These are phyloP conservation scores for Aspergillus kassunensis DNA, from an alignment of 495 filamentous ascomycete genomes.

Conservation along the genomic window DNA sequence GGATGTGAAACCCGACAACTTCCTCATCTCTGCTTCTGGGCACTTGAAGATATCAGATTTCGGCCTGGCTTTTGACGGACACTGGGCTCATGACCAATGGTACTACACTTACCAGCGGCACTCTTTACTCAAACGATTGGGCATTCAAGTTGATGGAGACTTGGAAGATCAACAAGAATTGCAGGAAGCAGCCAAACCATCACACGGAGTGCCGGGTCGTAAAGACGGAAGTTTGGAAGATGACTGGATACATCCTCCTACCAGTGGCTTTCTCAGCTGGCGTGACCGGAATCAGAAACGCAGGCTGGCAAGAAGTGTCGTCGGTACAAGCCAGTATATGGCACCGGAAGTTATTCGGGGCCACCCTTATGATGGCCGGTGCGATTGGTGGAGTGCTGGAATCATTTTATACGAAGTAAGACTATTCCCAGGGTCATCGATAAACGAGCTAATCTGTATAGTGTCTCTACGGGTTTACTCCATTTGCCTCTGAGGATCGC, in stretches of 20 bases:
- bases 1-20: slow-evolving; percentile 96
- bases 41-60: slow-evolving; percentile 96
- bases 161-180: slow-evolving; percentile 57
- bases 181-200: slow-evolving; percentile 30
- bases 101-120: slow-evolving; percentile 83
- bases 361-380: slow-evolving; percentile 80
- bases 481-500: slow-evolving; percentile 79
- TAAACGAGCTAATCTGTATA: slow-evolving; percentile 22
- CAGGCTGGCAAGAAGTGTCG: slow-evolving; percentile 74
- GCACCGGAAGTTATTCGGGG: slow-evolving; percentile 88
- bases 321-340: slow-evolving; percentile 97
- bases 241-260: slow-evolving; percentile 12
- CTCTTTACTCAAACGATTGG: slow-evolving; percentile 67
- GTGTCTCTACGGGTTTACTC: slow-evolving; percentile 87
- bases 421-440: background rate
- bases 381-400: slow-evolving; percentile 96
- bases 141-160: slow-evolving; percentile 73
- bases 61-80: slow-evolving; percentile 88
- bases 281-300: slow-evolving; percentile 72
- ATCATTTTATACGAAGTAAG: slow-evolving; percentile 82
- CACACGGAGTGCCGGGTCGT: background rate
- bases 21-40: slow-evolving; percentile 79
- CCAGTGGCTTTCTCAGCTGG: slow-evolving; percentile 60
- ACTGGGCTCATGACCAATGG: slow-evolving; percentile 84
- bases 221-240: slow-evolving; percentile 11